A percentile compares a stretch with the other conserved stretches of the same genome.
Evolutionary conservation across 768 basidiomycete genomes (phyloP).

Genomic region (Mycena galericulata): DNA sequence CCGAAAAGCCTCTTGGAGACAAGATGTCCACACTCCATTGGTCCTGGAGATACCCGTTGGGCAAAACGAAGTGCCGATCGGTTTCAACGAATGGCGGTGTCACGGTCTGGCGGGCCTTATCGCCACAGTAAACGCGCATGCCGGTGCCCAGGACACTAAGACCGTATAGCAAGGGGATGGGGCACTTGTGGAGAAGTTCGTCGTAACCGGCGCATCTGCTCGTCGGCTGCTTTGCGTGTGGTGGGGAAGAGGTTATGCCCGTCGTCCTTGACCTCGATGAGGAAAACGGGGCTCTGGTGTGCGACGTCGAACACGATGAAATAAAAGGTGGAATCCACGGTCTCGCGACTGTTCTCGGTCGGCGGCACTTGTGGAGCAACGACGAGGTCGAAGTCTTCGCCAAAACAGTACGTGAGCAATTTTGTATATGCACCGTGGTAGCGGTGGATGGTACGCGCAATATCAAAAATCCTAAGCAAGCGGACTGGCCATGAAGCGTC

Average conservation of each 20-base stretch:
- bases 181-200: slow-evolving; percentile 8
- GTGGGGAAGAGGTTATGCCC: slow-evolving; percentile 3
- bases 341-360: neutral
- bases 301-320: slow-evolving; percentile 15
- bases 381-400: slow-evolving; percentile 14
- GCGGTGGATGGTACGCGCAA: slow-evolving; percentile 8
- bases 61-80: slow-evolving; percentile 10
- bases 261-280: slow-evolving; percentile 19
- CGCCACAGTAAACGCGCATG: slow-evolving; percentile 18
- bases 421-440: slow-evolving; percentile 16
- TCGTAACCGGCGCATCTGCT: slow-evolving; percentile 15
- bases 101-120: slow-evolving; percentile 10
- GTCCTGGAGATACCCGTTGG: slow-evolving; percentile 10
- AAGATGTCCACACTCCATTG: slow-evolving; percentile 17
- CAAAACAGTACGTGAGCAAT: slow-evolving; percentile 11
- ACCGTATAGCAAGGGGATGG: slow-evolving; percentile 21
- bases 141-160: slow-evolving; percentile 12
- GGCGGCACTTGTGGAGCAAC: slow-evolving; percentile 9
- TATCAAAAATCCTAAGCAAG: too few relatives aligned
- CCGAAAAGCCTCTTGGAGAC: slow-evolving; percentile 9
- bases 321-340: slow-evolving; percentile 1
- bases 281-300: slow-evolving; percentile 15
- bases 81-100: slow-evolving; percentile 14
- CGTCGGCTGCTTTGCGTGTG: slow-evolving; percentile 12
- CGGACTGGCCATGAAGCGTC: too few relatives aligned